These are phyloP conservation scores for Andrographis paniculata DNA, from an alignment of 305 asterid genomes.

Conservation along the genomic window DNA sequence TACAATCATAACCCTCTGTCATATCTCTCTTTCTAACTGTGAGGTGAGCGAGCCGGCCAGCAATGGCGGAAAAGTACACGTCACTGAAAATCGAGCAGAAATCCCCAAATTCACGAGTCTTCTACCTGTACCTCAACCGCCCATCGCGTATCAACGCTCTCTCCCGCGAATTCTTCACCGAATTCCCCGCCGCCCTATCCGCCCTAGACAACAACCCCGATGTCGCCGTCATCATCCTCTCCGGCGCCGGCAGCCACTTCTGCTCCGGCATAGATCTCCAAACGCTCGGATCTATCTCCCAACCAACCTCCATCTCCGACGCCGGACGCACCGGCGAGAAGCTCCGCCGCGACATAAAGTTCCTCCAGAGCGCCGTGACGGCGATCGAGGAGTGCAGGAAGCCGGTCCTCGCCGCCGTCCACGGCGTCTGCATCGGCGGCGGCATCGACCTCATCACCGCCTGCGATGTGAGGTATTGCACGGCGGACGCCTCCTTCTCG, in stretches of 20 bases:
- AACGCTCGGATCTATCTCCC: conserved; percentile 19
- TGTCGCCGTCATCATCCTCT: conserved; percentile 49
- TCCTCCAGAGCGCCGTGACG: conserved; percentile 51
- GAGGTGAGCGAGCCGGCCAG: too few species aligned
- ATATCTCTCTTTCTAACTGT: too few species aligned
- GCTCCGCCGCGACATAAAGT: conserved; percentile 54
- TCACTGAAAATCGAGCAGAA: conserved; percentile 34
- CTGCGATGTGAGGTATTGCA: conserved; percentile 70
- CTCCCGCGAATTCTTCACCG: conserved; percentile 58
- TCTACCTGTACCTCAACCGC: conserved; percentile 38
- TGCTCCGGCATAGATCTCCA: conserved; percentile 83
- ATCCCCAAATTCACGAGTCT: conserved; percentile 40
- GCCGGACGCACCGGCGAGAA: conserved; percentile 51
- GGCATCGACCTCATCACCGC: conserved; percentile 70
- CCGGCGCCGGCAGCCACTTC: conserved; percentile 69
- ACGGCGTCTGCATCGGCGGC: conserved; percentile 89
- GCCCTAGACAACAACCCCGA: conserved; percentile 61
- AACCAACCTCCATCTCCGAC: conserved; percentile 19
- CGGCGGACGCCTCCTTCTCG: conserved; percentile 43
- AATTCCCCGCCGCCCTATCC: conserved; percentile 66
- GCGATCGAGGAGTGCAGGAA: conserved; percentile 82
- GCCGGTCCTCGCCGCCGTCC: conserved; percentile 75
- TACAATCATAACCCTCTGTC: too few species aligned
- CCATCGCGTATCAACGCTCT: conserved; percentile 68
- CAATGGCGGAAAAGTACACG: conserved; percentile 34